These are phyloP conservation scores for Penicillium goetzii DNA, from an alignment of 495 filamentous ascomycete species.

Conservation along the genomic window DNA sequence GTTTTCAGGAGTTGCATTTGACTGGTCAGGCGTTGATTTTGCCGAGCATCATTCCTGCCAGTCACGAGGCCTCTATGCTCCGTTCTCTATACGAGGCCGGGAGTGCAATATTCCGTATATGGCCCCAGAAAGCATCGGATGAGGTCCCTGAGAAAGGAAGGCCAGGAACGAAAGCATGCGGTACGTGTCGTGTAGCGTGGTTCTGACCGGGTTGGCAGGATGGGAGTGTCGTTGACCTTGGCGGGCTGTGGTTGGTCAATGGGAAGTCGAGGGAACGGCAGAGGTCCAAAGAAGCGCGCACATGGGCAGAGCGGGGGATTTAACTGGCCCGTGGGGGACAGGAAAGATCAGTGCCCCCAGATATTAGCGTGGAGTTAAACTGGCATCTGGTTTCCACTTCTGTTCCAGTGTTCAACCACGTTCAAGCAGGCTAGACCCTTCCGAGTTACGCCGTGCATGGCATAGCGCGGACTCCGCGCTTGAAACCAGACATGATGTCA, in stretches of 20 bases:
- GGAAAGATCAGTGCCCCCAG: background rate
- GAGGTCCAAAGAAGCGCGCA: slow-evolving; percentile 6
- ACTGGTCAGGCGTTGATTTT: background rate
- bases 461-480: background rate
- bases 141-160: background rate
- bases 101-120: background rate
- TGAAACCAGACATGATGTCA: background rate
- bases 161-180: background rate
- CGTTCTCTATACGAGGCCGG: background rate
- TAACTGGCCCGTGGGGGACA: slow-evolving; percentile 6
- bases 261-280: background rate
- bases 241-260: background rate
- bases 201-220: background rate
- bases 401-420: background rate
- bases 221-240: slow-evolving; percentile 1
- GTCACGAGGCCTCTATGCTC: background rate
- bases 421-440: background rate
- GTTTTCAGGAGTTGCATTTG: background rate
- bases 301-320: slow-evolving; percentile 7
- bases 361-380: slow-evolving; percentile 7
- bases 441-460: background rate
- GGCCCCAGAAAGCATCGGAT: background rate
- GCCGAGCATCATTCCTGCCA: background rate
- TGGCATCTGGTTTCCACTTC: background rate
- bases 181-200: background rate